phyloP scores from a whole-genome alignment of 176 grass and related monocot species.

The Oryza coarctata region DNA sequence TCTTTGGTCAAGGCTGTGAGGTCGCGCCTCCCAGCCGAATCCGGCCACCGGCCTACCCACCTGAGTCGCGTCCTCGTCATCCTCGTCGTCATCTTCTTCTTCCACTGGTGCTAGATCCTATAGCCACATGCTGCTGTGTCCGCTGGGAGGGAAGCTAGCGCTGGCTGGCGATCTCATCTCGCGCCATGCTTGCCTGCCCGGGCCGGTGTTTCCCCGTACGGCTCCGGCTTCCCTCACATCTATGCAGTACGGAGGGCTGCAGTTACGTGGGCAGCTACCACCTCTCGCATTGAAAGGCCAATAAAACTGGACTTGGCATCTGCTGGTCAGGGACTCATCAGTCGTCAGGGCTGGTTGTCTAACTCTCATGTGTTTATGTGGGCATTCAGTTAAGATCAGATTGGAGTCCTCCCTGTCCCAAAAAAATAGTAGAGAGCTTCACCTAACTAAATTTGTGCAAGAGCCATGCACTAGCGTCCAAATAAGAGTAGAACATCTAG shows the following conservation, averaged over 20 bases:
- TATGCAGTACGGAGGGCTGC: not conserved
- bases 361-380: not conserved
- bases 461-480: not conserved
- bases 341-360: not conserved
- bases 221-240: not conserved
- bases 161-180: too few relatives aligned
- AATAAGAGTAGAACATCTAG: not conserved
- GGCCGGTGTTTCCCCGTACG: not conserved
- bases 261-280: not conserved
- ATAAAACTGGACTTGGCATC: slow-evolving; percentile 18
- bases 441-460: not conserved
- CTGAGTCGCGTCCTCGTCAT: not conserved
- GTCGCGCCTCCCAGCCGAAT: too few relatives aligned
- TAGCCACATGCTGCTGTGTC: slow-evolving; percentile 12
- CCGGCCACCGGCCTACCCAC: not conserved
- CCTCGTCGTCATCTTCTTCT: not conserved
- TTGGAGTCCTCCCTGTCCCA: not conserved
- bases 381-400: not conserved
- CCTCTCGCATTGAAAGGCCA: slow-evolving; percentile 26
- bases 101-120: not conserved
- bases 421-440: not conserved
- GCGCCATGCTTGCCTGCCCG: not conserved
- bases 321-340: not conserved
- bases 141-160: not conserved
- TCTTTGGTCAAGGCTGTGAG: not conserved